These are phyloP conservation scores for Ammopiptanthus mongolicus DNA, from an alignment of 306 rosid species.

Conservation along the genomic window DNA sequence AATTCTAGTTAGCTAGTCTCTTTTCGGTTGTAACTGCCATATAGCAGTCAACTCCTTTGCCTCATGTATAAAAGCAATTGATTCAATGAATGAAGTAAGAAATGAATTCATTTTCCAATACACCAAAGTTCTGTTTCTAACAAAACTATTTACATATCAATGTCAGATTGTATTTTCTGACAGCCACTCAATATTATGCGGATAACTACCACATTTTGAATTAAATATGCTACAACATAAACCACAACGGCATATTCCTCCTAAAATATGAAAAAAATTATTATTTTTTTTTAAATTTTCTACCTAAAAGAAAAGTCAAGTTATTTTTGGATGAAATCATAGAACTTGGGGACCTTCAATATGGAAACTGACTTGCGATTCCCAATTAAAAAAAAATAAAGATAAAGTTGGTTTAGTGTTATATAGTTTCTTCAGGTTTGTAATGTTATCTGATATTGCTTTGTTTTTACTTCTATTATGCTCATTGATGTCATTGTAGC, in stretches of 20 bases:
- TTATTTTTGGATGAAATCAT: background rate
- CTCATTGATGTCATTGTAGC: constrained; percentile 38
- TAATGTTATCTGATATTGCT: background rate
- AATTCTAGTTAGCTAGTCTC: too few species aligned
- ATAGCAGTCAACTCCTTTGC: too few species aligned
- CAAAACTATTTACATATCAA: background rate
- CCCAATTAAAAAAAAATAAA: background rate
- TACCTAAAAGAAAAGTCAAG: background rate
- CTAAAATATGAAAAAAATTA: background rate
- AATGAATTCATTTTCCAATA: too few species aligned
- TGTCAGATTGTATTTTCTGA: background rate
- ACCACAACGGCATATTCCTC: background rate
- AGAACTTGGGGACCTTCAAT: background rate
- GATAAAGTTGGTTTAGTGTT: background rate
- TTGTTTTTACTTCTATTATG: constrained; percentile 7
- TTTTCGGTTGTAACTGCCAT: too few species aligned
- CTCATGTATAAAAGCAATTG: too few species aligned
- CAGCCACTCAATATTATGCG: background rate
- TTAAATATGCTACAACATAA: background rate
- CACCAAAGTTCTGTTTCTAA: too few species aligned
- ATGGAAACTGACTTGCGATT: background rate
- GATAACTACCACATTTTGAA: background rate
- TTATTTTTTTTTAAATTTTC: background rate
- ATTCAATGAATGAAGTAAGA: too few species aligned
- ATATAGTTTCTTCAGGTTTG: background rate